Evolutionary conservation across 164 flowering plant genomes (phyloP), one percentile per base, ranked within the genome.

Genomic region (Tetracentron sinense): DNA sequence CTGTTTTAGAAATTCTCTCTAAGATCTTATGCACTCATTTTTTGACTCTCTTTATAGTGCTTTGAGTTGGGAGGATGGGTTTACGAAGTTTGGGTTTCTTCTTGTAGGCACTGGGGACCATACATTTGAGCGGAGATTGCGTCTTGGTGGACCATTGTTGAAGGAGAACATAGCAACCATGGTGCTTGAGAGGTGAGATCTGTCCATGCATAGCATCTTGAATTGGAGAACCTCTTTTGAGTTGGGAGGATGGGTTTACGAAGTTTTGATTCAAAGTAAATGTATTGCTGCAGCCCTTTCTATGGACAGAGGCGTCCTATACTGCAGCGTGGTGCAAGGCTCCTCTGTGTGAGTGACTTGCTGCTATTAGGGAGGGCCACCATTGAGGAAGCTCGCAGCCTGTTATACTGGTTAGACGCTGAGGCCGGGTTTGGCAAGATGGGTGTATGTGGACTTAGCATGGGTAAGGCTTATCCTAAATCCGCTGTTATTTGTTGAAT

Each of bases 371-470:
- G 99, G 69, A 83, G 92, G 72, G 96, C 73, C 61, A 91, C 97
- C 60, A 91, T 91, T 62, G 99, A 91, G 70, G 99, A 91, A 77
- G 79, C 96, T 42, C 93, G 94, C 31, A 77, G 92, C 75, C 87
- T 91, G 63, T 75, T 91, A 59, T 61, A 89, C 65, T 94, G 99
- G 99, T 77, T 91, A 64, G 97, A 91, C 54, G 55, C 56, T 44
- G 92, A 88, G 78, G 95, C 64, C 35, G 97, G 97, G 42, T 86
- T 78, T 69, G 96, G 97, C 59, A 94, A 92, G 79, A 82, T 81
- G 62, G 99, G 97, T 55, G 78, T 94, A 56, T 94, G 99, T 75
- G 99, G 99, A 66, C 88, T 94, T 71, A 94, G 99, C 78, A 94
- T 94, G 99, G 98, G 99, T 94, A 83, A 77, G 83, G 20, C 33